Evolutionary conservation across 164 flowering plant species (phyloP).

Genomic region (Annona cherimola): DNA sequence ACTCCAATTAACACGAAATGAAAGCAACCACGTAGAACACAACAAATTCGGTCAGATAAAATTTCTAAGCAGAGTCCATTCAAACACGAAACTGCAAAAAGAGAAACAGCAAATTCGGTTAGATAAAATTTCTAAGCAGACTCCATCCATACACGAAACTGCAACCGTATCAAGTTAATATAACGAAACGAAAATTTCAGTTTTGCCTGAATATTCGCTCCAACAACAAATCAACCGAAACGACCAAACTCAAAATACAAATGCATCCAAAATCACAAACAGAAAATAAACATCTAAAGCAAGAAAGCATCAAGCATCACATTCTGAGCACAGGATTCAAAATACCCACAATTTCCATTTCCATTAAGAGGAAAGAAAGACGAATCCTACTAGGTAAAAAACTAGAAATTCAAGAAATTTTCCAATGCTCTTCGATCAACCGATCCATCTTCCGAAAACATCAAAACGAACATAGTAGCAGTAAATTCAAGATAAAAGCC

Average conservation of each 20-base stretch:
- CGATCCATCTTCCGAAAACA: neutral
- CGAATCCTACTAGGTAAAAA: neutral
- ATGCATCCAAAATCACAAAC: too few relatives aligned
- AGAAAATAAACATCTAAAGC: neutral
- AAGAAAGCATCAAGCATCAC: too few relatives aligned
- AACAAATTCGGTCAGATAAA: neutral
- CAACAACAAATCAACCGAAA: too few relatives aligned
- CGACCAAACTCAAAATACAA: too few relatives aligned
- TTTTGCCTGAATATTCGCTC: too few relatives aligned
- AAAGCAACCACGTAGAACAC: neutral
- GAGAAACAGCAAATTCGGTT: neutral
- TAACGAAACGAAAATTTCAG: too few relatives aligned
- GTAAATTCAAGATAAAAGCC: neutral
- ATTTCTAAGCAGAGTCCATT: neutral
- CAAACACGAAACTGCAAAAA: neutral
- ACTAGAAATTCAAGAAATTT: neutral
- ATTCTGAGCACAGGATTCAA: too few relatives aligned
- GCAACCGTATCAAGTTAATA: too few relatives aligned
- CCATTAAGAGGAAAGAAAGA: neutral
- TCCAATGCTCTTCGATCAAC: neutral
- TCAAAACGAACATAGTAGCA: neutral
- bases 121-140: neutral
- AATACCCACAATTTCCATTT: too few relatives aligned
- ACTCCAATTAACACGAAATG: neutral
- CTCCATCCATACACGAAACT: neutral